Base-by-base conservation (phyloP, 306 rosid genomes). In the Acacia acuminata region DNA sequence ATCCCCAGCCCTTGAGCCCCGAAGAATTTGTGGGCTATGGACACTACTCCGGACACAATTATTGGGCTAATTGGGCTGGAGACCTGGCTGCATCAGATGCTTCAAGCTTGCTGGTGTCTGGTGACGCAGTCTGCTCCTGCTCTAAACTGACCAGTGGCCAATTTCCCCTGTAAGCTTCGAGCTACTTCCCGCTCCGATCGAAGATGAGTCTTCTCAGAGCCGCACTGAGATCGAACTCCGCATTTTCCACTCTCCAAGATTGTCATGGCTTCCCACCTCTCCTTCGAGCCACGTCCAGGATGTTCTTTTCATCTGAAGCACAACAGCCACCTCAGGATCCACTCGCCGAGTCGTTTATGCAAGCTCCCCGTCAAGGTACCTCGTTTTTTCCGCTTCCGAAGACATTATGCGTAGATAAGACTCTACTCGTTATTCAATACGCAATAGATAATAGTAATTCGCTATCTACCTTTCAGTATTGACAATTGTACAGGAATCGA, bases 291-390 rank as follows among this genome's bases (percentile, higher is more conserved):
- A 71, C 84, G 36, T 43, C 65, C 53, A 81, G 91, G 47, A 75
- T 67, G 51, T 75, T 68, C 45, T 90, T 92, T 86, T 92, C 97
- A 20, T 86, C 98, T 63, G 94, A 88, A 65, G 81, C 91, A 3
- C 79, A 82, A 66, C 87, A 85, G 44, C 90, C 89, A 3, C 86
- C 82, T 9, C 84, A 47, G 71, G 84, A 78, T 71, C 50, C 94
- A 47, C 50, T 73, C 0, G 19, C 48, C 40, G 81, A 85, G 40
- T 55, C 75, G 1, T 88, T 91, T 75, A 68, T 87, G 7, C 73
- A 58, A 71, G 69, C 82, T 61, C 24, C 82, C 9, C 20, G n/a
- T 50, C 17, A 87, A 43, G 92, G 99, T 93, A 53, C 58, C 70
- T 20, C 6, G 0, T 42, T 64, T 36, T 45, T 16, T 61, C 75